Conservation (phyloP, 257 asterid genomes). For the Nicotiana sylvestris region DNA sequence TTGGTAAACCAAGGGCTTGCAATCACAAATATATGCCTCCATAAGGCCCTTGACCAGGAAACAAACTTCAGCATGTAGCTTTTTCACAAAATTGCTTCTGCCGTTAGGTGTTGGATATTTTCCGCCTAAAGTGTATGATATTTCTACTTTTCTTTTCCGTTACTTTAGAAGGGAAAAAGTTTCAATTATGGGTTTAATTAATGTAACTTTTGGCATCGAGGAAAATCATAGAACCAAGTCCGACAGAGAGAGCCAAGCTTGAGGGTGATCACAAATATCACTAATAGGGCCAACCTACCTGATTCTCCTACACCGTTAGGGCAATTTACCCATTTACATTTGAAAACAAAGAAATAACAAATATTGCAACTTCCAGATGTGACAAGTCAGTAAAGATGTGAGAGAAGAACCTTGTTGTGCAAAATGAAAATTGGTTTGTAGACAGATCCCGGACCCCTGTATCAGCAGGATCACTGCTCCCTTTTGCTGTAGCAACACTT, state of each 20-base stretch:
- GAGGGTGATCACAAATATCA: conserved; percentile 1
- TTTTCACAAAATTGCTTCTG: not conserved
- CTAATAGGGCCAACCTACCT: not conserved
- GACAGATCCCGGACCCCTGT: conserved; percentile 30
- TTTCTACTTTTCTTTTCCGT: not conserved
- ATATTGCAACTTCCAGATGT: conserved; percentile 9
- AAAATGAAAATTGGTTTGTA: conserved; percentile 39
- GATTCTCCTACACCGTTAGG: not conserved
- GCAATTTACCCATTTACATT: not conserved
- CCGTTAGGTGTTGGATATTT: not conserved
- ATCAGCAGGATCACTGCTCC: conserved; percentile 27
- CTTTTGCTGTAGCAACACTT: conserved; percentile 30
- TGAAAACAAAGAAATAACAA: not conserved
- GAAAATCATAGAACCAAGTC: not conserved
- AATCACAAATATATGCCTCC: not conserved
- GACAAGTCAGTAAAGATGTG: conserved; percentile 7
- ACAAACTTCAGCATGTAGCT: not conserved
- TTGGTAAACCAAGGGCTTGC: not conserved
- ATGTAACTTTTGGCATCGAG: conserved; percentile 2
- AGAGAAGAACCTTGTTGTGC: conserved; percentile 50
- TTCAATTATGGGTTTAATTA: not conserved
- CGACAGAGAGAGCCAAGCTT: not conserved
- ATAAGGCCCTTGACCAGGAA: not conserved
- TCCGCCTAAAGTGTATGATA: not conserved
- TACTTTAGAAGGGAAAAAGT: not conserved